Evolutionary conservation across 23 red algal genomes (phyloP).

Genomic region (Cyanidioschyzon merolae): DNA sequence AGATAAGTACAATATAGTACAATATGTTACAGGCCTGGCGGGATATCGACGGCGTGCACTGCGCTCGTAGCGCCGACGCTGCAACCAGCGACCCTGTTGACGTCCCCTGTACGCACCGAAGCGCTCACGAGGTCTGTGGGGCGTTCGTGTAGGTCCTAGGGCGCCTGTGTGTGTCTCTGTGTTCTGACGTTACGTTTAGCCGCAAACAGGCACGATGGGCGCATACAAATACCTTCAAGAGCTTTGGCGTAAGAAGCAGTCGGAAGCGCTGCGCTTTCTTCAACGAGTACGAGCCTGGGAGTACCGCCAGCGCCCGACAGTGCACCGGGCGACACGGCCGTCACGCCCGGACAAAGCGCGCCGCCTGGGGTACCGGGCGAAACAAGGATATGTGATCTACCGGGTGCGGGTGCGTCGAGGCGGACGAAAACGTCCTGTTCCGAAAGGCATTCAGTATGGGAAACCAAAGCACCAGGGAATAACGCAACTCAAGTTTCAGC

Average conservation of each 20-base stretch:
- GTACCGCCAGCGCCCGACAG: slow-evolving; percentile 76
- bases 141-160: no score
- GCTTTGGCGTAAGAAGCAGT: slow-evolving; percentile 96
- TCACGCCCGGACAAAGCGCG: slow-evolving; percentile 93
- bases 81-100: no score
- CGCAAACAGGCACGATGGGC: slow-evolving; percentile 70
- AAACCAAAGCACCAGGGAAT: slow-evolving; percentile 99
- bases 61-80: no score
- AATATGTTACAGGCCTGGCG: no score
- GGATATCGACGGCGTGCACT: no score
- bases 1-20: no score
- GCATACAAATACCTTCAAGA: slow-evolving; percentile 96
- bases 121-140: no score
- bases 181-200: no score
- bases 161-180: no score
- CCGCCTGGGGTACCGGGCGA: slow-evolving; percentile 78
- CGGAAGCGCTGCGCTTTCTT: slow-evolving; percentile 88
- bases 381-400: slow-evolving; percentile 86
- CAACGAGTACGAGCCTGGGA: slow-evolving; percentile 95
- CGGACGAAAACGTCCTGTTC: slow-evolving; percentile 86
- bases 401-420: slow-evolving; percentile 92
- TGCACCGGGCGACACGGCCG: slow-evolving; percentile 72
- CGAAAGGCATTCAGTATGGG: slow-evolving; percentile 97
- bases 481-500: slow-evolving; percentile 86
- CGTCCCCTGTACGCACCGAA: no score